Evolutionary conservation across 2,329 filamentous ascomycete genomes (phyloP).

Genomic region (Phaeoacremonium minimum): DNA sequence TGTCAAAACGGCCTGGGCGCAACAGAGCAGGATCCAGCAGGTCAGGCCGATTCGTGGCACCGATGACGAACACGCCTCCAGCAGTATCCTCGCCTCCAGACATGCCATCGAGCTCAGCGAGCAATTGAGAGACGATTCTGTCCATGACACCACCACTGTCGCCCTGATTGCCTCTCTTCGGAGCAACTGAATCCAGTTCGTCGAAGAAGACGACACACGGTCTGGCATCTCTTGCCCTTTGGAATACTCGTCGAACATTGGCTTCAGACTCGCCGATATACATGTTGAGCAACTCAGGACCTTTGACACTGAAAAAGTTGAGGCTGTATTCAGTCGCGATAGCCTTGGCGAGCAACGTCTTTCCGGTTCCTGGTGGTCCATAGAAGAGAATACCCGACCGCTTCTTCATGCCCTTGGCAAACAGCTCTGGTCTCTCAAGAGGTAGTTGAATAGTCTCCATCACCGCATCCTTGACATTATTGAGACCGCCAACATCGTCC

Average conservation of each 20-base stretch:
- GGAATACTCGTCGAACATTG: conserved; percentile 85
- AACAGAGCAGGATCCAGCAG: conserved; percentile 85
- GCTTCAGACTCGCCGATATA: conserved; percentile 94
- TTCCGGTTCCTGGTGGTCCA: conserved; percentile 85
- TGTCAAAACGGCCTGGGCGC: conserved; percentile 89
- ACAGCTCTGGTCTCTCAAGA: conserved; percentile 85
- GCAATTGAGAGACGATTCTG: conserved; percentile 87
- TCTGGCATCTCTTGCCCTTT: conserved; percentile 77
- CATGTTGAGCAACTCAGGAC: conserved; percentile 89
- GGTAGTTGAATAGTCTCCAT: conserved; percentile 95
- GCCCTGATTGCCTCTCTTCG: conserved; percentile 94
- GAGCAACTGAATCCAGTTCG: conserved; percentile 87
- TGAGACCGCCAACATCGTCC: conserved; percentile 91
- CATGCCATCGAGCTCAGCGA: conserved; percentile 97
- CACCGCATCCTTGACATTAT: conserved; percentile 94
- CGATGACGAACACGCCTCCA: conserved; percentile 92
- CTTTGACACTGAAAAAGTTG: conserved; percentile 93
- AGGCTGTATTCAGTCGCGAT: conserved; percentile 91
- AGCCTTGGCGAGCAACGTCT: conserved; percentile 87
- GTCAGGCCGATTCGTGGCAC: conserved; percentile 92
- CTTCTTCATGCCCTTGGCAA: conserved; percentile 98
- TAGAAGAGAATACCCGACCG: conserved; percentile 91
- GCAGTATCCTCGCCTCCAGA: conserved; percentile 78
- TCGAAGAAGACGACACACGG: conserved; percentile 94
- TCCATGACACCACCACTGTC: conserved; percentile 98